Percentiles rank a stretch among this genome's conserved stretches.
Evolutionary conservation across 129 eudicot genomes (phyloP).

Genomic region (Chrysanthemum makinoi): DNA sequence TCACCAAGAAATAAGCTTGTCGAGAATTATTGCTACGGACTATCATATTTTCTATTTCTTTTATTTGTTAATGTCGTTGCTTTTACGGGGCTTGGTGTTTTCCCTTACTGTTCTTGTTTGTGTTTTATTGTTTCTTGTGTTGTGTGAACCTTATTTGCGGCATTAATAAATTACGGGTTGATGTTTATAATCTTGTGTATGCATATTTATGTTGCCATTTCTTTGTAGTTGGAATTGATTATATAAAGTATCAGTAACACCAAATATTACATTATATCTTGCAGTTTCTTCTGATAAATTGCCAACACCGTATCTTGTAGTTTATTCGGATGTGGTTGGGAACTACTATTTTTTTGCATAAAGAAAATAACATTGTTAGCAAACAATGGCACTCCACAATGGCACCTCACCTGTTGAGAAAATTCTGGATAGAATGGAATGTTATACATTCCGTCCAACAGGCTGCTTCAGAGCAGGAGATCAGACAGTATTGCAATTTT

Average conservation of each 20-base stretch:
- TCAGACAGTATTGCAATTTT: background rate
- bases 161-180: slow-evolving; percentile 20
- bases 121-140: background rate
- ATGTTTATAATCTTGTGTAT: slow-evolving; percentile 4
- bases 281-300: too few species aligned
- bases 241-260: too few species aligned
- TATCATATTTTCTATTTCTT: background rate
- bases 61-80: slow-evolving; percentile 6
- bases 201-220: slow-evolving; percentile 31
- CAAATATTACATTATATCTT: too few species aligned
- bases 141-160: slow-evolving; percentile 34
- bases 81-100: slow-evolving; percentile 4
- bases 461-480: too few species aligned
- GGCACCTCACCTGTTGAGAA: too few species aligned
- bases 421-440: too few species aligned
- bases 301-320: too few species aligned
- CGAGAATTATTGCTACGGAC: background rate
- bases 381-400: too few species aligned
- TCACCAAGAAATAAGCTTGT: slow-evolving; percentile 23
- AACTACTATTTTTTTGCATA: too few species aligned
- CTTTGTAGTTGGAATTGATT: slow-evolving; percentile 7
- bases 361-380: too few species aligned
- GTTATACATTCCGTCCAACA: too few species aligned
- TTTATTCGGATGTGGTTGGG: too few species aligned
- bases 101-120: slow-evolving; percentile 2